phyloP scores from a whole-genome alignment of 139 green algal species.

The Closterium sp. region DNA sequence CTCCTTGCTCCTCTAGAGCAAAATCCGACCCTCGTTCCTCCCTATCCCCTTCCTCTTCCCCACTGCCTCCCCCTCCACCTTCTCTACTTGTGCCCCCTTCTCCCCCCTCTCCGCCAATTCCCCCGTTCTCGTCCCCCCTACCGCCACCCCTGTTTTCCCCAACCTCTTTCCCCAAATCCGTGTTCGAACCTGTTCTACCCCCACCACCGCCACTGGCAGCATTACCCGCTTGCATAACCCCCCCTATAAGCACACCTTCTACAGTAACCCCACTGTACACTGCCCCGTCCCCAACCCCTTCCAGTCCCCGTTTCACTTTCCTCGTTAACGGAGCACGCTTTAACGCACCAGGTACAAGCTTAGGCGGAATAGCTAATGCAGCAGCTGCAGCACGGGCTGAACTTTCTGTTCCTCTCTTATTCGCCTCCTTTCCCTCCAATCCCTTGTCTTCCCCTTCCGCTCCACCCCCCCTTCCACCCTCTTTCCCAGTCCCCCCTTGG shows the following conservation, averaged over 20 bases:
- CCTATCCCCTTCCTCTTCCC: background rate
- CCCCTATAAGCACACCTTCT: slow-evolving; percentile 2
- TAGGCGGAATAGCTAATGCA: background rate
- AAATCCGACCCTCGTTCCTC: background rate
- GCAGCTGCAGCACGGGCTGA: background rate
- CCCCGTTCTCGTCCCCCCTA: background rate
- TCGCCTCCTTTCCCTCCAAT: background rate
- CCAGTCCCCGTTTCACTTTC: background rate
- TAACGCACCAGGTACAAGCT: background rate
- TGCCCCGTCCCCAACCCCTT: background rate
- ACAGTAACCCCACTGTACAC: background rate
- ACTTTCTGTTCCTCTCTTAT: background rate
- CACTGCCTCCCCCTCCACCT: background rate
- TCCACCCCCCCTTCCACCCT: background rate
- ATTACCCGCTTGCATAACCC: background rate
- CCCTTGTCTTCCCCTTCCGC: background rate
- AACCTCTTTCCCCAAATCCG: background rate
- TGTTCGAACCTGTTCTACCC: background rate
- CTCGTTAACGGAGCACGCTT: background rate
- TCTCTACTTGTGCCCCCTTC: background rate
- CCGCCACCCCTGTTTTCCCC: background rate
- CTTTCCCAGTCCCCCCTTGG: background rate
- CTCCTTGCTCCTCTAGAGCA: background rate
- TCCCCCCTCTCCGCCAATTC: background rate
- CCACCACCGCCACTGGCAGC: background rate